phyloP scores from a whole-genome alignment of 495 filamentous ascomycete genomes.

The Neurospora sp. region DNA sequence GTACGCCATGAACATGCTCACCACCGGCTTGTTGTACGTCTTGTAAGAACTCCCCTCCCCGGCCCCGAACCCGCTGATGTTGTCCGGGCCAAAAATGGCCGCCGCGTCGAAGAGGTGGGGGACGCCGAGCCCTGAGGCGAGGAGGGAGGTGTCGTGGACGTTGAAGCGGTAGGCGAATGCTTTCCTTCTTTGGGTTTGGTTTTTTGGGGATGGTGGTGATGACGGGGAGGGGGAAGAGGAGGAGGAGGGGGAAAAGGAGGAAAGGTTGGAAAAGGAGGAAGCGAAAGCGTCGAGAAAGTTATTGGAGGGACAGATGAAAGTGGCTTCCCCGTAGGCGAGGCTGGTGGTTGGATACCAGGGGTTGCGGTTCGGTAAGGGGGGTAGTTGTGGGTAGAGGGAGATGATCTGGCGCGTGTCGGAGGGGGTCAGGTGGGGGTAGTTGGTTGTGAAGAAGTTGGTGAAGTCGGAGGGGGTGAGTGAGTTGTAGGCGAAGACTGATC shows the following conservation, averaged over 20 bases:
- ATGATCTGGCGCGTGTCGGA: constrained; percentile 36
- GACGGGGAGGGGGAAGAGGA: too few species aligned
- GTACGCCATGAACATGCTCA: constrained; percentile 30
- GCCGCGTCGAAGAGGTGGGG: constrained; percentile 26
- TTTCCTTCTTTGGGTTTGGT: too few species aligned
- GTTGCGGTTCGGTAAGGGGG: constrained; percentile 16
- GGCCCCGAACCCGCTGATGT: constrained; percentile 1
- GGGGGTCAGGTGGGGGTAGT: constrained; percentile 32
- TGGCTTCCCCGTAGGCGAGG: constrained; percentile 49
- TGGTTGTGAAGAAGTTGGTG: constrained; percentile 35
- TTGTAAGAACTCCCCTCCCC: constrained; percentile 17
- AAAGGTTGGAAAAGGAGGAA: neutral
- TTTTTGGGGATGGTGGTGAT: too few species aligned
- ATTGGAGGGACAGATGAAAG: constrained; percentile 51
- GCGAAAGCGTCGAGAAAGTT: constrained; percentile 19
- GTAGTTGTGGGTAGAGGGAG: constrained; percentile 13
- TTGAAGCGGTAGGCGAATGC: constrained; percentile 18
- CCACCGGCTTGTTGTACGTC: constrained; percentile 24
- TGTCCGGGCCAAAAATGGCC: constrained; percentile 35
- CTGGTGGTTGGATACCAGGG: constrained; percentile 35
- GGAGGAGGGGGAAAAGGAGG: too few species aligned
- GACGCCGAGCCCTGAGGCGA: constrained; percentile 6
- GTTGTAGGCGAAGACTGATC: constrained; percentile 39
- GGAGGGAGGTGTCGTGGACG: constrained; percentile 16
- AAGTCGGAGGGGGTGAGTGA: constrained; percentile 35